phyloP scores from a whole-genome alignment of 768 basidiomycete genomes.

The Chlorophyllum brunneum region DNA sequence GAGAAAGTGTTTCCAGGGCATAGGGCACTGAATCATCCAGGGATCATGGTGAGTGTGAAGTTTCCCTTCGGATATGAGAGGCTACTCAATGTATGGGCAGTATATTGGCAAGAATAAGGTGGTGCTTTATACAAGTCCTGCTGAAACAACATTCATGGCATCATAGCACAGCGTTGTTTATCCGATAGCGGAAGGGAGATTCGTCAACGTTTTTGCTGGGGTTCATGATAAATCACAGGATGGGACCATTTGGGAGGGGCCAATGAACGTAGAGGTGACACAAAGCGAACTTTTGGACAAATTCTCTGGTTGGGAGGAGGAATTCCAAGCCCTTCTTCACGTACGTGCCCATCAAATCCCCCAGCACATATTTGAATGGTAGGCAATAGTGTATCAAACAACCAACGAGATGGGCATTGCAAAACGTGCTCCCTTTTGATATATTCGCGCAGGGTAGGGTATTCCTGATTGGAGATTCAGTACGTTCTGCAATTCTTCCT shows the following conservation, averaged over 20 bases:
- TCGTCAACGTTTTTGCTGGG: constrained; percentile 48
- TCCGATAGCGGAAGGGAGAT: constrained; percentile 43
- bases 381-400: constrained; percentile 28
- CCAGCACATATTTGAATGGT: background rate
- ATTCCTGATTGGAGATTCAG: constrained; percentile 47
- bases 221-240: constrained; percentile 25
- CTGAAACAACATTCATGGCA: background rate
- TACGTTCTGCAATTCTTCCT: constrained; percentile 16
- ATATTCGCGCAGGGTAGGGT: constrained; percentile 35
- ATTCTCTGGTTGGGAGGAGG: constrained; percentile 43
- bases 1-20: constrained; percentile 25
- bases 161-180: constrained; percentile 46
- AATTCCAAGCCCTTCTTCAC: constrained; percentile 39
- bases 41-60: constrained; percentile 19
- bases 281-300: constrained; percentile 32
- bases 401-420: constrained; percentile 41
- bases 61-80: background rate
- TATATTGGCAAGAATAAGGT: constrained; percentile 30
- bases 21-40: constrained; percentile 11
- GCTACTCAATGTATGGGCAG: constrained; percentile 13
- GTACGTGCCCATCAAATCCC: constrained; percentile 22
- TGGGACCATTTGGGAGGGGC: constrained; percentile 26
- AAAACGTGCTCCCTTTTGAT: constrained; percentile 35
- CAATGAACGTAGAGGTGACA: constrained; percentile 17
- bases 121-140: no score